These are phyloP conservation scores for Aspergillus fumigatus DNA, from an alignment of 2,329 filamentous ascomycete species.

Conservation along the genomic window DNA sequence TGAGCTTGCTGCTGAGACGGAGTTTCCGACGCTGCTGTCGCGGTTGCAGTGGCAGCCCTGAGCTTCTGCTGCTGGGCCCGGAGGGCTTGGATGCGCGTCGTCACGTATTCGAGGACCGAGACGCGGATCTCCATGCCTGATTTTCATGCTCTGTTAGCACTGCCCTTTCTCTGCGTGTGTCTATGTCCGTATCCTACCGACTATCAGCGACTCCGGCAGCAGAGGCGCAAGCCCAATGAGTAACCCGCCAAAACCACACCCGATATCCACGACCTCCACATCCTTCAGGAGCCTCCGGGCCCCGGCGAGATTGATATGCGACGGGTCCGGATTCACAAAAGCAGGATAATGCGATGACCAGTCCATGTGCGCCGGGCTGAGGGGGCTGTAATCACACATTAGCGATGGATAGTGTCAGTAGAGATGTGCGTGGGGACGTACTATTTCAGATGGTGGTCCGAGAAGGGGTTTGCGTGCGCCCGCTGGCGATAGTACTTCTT, in stretches of 20 bases:
- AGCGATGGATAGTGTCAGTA: background rate
- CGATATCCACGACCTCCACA: constrained; percentile 92
- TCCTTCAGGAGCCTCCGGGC: constrained; percentile 54
- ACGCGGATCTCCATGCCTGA: constrained; percentile 86
- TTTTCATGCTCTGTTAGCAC: constrained; percentile 1
- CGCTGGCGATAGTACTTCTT: constrained; percentile 97
- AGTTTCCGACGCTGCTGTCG: constrained; percentile 4
- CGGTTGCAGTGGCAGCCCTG: constrained; percentile 8
- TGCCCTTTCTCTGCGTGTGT: background rate
- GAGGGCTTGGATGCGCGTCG: constrained; percentile 78
- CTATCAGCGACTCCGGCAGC: constrained; percentile 74
- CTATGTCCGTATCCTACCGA: constrained; percentile 55
- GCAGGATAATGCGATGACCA: constrained; percentile 82
- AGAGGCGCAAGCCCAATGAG: constrained; percentile 78
- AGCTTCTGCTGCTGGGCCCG: constrained; percentile 45
- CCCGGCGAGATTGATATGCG: constrained; percentile 28
- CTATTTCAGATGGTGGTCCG: constrained; percentile 87
- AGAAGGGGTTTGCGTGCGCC: constrained; percentile 97
- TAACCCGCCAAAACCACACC: constrained; percentile 91
- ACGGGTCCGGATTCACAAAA: constrained; percentile 49
- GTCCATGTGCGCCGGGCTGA: constrained; percentile 77
- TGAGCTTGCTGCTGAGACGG: constrained; percentile 1
- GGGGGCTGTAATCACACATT: constrained; percentile 56
- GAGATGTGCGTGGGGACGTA: constrained; percentile 45
- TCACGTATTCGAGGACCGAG: constrained; percentile 85